Evolutionary conservation across 2,329 filamentous ascomycete genomes (phyloP).

Genomic region (Diaporthe citriasiana): DNA sequence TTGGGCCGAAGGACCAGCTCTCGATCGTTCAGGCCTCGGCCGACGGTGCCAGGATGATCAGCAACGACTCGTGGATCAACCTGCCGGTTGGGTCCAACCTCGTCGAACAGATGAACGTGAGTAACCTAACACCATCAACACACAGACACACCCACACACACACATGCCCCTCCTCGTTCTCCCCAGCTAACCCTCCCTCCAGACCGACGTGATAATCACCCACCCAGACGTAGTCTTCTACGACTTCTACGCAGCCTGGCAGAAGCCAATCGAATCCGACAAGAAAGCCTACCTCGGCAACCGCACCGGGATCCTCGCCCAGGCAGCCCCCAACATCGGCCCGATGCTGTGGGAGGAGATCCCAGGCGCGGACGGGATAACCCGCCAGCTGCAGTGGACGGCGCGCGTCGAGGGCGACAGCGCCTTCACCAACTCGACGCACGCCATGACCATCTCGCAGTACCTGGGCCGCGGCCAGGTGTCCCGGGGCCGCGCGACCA

Average conservation of each 20-base stretch:
- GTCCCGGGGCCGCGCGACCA: conserved; percentile 73
- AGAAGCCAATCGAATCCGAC: conserved; percentile 61
- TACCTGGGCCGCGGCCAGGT: conserved; percentile 75
- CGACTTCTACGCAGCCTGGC: conserved; percentile 74
- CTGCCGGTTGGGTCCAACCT: conserved; percentile 71
- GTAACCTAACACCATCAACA: background rate
- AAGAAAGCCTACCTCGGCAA: conserved; percentile 59
- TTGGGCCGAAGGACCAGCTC: conserved; percentile 74
- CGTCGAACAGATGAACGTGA: conserved; percentile 62
- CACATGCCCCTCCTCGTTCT: no score
- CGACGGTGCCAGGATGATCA: conserved; percentile 67
- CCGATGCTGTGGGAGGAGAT: conserved; percentile 73
- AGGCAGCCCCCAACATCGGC: conserved; percentile 76
- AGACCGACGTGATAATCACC: conserved; percentile 60
- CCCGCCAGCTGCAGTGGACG: conserved; percentile 76
- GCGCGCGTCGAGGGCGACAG: conserved; percentile 59
- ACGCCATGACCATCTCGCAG: conserved; percentile 67
- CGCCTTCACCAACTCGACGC: conserved; percentile 46
- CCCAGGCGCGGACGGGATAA: conserved; percentile 68
- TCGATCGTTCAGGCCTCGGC: conserved; percentile 63
- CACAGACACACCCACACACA: no score
- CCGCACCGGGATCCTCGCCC: conserved; percentile 73
- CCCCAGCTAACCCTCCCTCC: background rate
- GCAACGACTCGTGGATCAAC: conserved; percentile 66
- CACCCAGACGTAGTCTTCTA: conserved; percentile 68